Evolutionary conservation across 192 early-diverging fungal genomes (phyloP), one percentile per base, ranked within the genome.

Genomic region (Paraglomus brasilianum): DNA sequence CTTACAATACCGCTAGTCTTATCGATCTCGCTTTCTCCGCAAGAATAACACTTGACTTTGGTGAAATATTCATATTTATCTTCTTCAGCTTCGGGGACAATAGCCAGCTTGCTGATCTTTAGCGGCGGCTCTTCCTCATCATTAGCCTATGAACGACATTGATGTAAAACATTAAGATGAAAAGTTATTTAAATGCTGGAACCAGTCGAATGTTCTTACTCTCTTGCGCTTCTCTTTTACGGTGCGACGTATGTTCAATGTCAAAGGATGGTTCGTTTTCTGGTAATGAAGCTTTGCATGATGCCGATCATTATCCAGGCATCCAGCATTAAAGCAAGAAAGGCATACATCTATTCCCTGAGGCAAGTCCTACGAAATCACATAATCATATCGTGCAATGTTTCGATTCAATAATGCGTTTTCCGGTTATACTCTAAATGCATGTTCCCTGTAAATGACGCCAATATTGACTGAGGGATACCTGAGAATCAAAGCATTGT

Each of bases 91-190:
- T 96, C 93, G 44, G 85, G 90, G 1, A 83, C 79, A 58, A 99
- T 94, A 38, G 88, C 93, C 44, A 99, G 87, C 75, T 94, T 96
- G 22, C 91, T 95, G n/a, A 97, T 91, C 77, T 98, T 98, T 62
- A 83, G 83, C 52, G 93, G 91, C n/a, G 85, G 86, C 63, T 81
- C 79, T 10, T 78, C 77, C 46, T 77, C 87, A 21, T 79, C 75
- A 69, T 79, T 76, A 38, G 30, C 40, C 73, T 75, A 38, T 21
- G n/a, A 40, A 8, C 50, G 48, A 7, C 14, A 15, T n/a, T 44
- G 52, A 60, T 46, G 22, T 17, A 30, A 51, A 24, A 61, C 21
- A 64, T 59, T 51, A 70, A 50, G 10, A 64, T 36, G 17, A 61
- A 13, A 45, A 73, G 53, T 14, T 43, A 57, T 10, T 24, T 1